phyloP scores from a whole-genome alignment of 2,329 filamentous ascomycete species.

The Stemphylium vesicarium region DNA sequence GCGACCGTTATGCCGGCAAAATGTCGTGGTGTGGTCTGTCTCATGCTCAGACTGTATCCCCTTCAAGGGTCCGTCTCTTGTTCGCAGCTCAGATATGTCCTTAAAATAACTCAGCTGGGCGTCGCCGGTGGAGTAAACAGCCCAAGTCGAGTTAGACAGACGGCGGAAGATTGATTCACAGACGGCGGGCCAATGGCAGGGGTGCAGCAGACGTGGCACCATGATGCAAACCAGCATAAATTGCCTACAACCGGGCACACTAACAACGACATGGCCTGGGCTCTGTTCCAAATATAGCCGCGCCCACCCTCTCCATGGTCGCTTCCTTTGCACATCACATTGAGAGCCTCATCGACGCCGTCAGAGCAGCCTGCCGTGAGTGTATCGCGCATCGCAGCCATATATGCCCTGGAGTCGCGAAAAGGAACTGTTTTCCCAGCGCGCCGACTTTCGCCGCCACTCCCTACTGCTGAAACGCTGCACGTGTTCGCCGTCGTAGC shows the following conservation, averaged over 20 bases:
- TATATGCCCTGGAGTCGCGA: constrained; percentile 34
- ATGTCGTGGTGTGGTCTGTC: not conserved
- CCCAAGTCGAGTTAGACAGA: constrained; percentile 4
- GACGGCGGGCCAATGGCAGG: constrained; percentile 19
- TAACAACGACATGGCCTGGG: constrained; percentile 31
- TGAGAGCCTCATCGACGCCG: constrained; percentile 35
- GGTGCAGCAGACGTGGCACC: constrained; percentile 8
- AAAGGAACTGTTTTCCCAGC: constrained; percentile 14
- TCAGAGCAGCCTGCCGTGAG: constrained; percentile 18
- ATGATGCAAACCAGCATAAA: constrained; percentile 16
- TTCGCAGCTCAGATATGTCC: constrained; percentile 29
- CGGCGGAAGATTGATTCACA: constrained; percentile 6
- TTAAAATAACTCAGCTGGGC: constrained; percentile 40
- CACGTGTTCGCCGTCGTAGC: constrained; percentile 21
- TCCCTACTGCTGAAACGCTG: constrained; percentile 34
- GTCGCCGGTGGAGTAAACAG: constrained; percentile 12
- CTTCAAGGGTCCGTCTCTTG: constrained; percentile 10
- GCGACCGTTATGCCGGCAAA: constrained; percentile 13
- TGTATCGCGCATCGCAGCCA: constrained; percentile 32
- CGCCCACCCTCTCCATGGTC: constrained; percentile 29
- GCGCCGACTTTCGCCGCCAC: constrained; percentile 32
- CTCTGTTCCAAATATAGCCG: constrained; percentile 38
- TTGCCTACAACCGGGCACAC: constrained; percentile 18
- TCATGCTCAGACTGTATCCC: constrained; percentile 18
- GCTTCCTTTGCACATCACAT: constrained; percentile 38